Evolutionary conservation across 2,329 filamentous ascomycete species (phyloP).

Genomic region (Escovopsis sp.): DNA sequence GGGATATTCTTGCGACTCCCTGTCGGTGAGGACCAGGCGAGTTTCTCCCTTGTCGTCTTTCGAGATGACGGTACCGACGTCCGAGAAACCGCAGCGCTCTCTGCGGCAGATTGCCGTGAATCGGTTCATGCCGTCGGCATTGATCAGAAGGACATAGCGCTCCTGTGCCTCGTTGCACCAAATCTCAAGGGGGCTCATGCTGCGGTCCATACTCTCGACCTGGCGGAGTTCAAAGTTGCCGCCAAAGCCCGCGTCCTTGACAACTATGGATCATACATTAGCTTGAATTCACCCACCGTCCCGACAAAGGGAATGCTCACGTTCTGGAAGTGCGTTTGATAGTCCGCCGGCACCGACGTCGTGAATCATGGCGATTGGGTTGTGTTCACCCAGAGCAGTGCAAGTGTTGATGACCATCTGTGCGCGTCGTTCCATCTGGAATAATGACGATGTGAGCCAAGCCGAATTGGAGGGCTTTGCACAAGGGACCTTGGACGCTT

Average conservation of each 20-base stretch:
- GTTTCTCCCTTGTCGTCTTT: constrained; percentile 48
- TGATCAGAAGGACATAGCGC: constrained; percentile 83
- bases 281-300: not conserved
- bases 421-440: constrained; percentile 67
- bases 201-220: constrained; percentile 74
- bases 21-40: constrained; percentile 66
- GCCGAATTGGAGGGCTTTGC: not conserved
- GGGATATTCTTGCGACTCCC: constrained; percentile 59
- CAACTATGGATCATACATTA: constrained; percentile 29
- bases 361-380: constrained; percentile 92
- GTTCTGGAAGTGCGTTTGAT: constrained; percentile 63
- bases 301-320: constrained; percentile 6
- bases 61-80: constrained; percentile 65
- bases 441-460: not conserved
- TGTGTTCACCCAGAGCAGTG: constrained; percentile 66
- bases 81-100: constrained; percentile 84
- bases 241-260: constrained; percentile 82
- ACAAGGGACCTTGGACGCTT: not conserved
- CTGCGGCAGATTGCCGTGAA: constrained; percentile 57
- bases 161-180: constrained; percentile 98
- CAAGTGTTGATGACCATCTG: constrained; percentile 98
- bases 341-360: constrained; percentile 88
- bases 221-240: constrained; percentile 91
- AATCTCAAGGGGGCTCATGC: constrained; percentile 92
- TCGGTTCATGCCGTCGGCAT: constrained; percentile 63